Evolutionary conservation across 208 protist species (phyloP), one percentile per base, ranked within the genome.

Genomic region (Wallacemonas sp.): DNA sequence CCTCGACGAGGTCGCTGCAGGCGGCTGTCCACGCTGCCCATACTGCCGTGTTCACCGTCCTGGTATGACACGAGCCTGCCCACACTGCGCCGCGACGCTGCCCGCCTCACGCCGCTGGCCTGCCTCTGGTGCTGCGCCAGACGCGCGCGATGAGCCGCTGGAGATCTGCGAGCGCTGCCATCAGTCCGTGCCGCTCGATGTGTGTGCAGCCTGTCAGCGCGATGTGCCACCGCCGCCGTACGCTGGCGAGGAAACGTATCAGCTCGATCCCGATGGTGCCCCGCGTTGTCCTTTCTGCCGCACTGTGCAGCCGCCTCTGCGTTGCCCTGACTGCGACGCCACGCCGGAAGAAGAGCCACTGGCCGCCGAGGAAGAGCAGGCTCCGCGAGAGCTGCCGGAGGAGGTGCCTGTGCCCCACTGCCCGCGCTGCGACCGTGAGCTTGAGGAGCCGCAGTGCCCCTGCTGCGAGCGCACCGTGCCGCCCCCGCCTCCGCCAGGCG

Each of bases 281-380:
- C 62, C 47, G 24, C 62, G 36, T 33, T 67, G 62, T 36, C 62
- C 62, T 8, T 53, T 54, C 33, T 67, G 62, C 46, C 45, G 45
- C 62, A 41, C 6, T 6, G 24, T 15, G n/a, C 46, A 54, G 62
- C 30, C 54, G n/a, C 54, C 54, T 19, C 14, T 63, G 31, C 41
- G 27, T 12, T 68, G 49, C 63, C 49, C 63, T 2, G 26, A 39
- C 26, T 60, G 63, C 41, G 30, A 44, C 19, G n/a, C 59, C 9
- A 42, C 49, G 22, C 41, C 59, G 3, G 28, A 38, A 3, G 26
- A 27, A 3, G 55, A 45, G 59, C 59, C 22, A 8, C 42, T 27
- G 5, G 38, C 24, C 14, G 38, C 33, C 19, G 24, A 28, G 19
- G 38, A 46, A 31, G 38, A 11, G 22, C 55, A n/a, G n/a, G 38